Evolutionary conservation across 306 rosid species (phyloP), one percentile per base, ranked within the genome.

Genomic region (Begonia masoniana): DNA sequence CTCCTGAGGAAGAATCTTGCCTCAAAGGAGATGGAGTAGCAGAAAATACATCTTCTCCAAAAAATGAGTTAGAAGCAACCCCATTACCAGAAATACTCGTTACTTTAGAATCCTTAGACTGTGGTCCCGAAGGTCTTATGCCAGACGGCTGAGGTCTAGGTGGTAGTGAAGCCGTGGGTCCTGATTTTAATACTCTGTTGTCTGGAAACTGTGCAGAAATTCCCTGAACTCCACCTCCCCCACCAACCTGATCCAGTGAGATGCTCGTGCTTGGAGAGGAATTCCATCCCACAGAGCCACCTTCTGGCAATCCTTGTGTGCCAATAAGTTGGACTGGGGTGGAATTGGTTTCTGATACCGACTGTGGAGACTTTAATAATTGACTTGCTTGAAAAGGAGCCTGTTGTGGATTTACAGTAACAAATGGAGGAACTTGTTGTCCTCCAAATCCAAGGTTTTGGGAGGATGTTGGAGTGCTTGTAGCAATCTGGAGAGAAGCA

Each of bases 41-140:
- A 54, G 93, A 82, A 67, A 92, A 83, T 55, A 66, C 43, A 67
- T 79, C 93, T 68, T 82, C 85, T 70, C 87, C 93, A 60, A 86
- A 81, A 69, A 75, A 56, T 43, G 88, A 63, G 65, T 72, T 68
- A 21, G 93, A 57, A 72, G 83, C 63, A 74, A 69, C 65, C 46
- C 88, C 96, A 50, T 83, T 92, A 35, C 68, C 84, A 57, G 97
- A 74, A 56, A 65, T 23, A 62, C 55, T 56, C 43, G 13, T 26
- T 9, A 66, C 21, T 64, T 74, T 78, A 56, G 91, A 58, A 54
- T 78, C 82, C 67, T 60, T 74, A 57, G 69, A 63, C 14, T 45
- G 54, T 62, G 75, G 74, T 56, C 80, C 80, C 16, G 78, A 65
- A 43, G 82, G 54, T 56, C 57, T 72, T 23, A 64, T 50, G 43